Evolutionary conservation across 495 filamentous ascomycete species (phyloP), one percentile per base, ranked within the genome.

Genomic region (Tuber indicum): DNA sequence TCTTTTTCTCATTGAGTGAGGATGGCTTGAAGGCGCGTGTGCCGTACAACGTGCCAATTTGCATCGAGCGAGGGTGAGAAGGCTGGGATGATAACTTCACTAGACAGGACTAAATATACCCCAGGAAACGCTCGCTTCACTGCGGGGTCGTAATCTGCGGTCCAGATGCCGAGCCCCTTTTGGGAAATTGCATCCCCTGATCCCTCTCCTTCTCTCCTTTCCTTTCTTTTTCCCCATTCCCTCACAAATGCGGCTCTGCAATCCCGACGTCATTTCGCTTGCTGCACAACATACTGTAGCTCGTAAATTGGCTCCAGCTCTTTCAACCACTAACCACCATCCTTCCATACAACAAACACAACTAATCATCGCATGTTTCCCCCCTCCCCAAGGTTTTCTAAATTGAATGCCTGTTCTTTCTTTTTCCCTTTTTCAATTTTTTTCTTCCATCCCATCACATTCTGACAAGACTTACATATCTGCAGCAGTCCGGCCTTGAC

Each of bases 141-240:
- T 66, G 58, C 58, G 26, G 58, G 26, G 26, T 66, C 32, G 58
- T 36, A 66, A 66, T 32, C 58, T 66, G 58, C 58, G 32, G 58
- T 66, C 58, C 26, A 66, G 58, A 66, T 66, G 58, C 3, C 14
- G 58, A 66, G 58, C 32, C 16, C 32, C 58, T 66, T 66, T 66
- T 36, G 32, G 58, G 58, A 66, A 66, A 66, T 66, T 17, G 32
- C 58, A 66, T 66, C 58, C 58, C 14, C 26, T 32, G 3, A 3
- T 52, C 47, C 39, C 3, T 36, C 69, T 26, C 75, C 76, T 6
- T 62, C 78, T 26, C 75, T 52, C 44, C 32, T 72, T 46, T 80
- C 72, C 21, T 21, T 78, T n/a, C 43, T 73, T 49, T 62, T 80
- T 7, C 43, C 58, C 70, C 32, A 21, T 46, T 21, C 70, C 78